Base-by-base conservation (phyloP, 129 eudicot genomes). In the Centaurea solstitialis region DNA sequence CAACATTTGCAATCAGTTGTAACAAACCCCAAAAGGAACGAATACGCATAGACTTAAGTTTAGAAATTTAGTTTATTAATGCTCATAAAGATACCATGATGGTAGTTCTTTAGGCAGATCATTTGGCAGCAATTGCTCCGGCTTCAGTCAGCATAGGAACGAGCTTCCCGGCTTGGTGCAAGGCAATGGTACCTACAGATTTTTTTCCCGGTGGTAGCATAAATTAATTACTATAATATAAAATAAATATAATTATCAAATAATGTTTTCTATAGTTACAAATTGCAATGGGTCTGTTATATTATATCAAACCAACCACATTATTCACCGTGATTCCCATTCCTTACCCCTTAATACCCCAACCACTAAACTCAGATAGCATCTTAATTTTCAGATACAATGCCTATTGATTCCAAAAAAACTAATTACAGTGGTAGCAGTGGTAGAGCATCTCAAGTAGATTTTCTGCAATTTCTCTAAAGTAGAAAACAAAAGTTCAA, bases 131-230 rank as follows among this genome's bases (percentile, higher is more conserved):
- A 37, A 92, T 45, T 15, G 97, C 97, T 79, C 88, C 87, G 71
- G 91, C 95, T 77, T 92, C 97, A 4, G 89, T 79, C 79, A 92
- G 84, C 87, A 90, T 38, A 6, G 97, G 90, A 65, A 90, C 89
- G 39, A 92, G 97, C 86, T 90, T 87, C 65, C 91, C 94, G 73
- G 73, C 74, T 81, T 85, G 38, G 85, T 90, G 87, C 85, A 88
- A 64, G 66, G 57, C 82, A 37, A 80, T 79, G n/a, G 89, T 86
- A 12, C 77, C 97, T 92, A 86, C 43, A 85, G 3, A 2, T 5
- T 47, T 47, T 1, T 50, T 50, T 50, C 13, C 5, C 61, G 7
- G 7, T 12, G 9, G 45, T 40, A 40, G 45, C 9, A 5, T 6
- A 6, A 6, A 40, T 40, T 26, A 50, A 13, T 5, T 13, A 50